Percentiles rank a stretch among this genome's conserved stretches.
Conservation (phyloP, 192 early-diverging fungal species). For the Entrophospora sp. region DNA sequence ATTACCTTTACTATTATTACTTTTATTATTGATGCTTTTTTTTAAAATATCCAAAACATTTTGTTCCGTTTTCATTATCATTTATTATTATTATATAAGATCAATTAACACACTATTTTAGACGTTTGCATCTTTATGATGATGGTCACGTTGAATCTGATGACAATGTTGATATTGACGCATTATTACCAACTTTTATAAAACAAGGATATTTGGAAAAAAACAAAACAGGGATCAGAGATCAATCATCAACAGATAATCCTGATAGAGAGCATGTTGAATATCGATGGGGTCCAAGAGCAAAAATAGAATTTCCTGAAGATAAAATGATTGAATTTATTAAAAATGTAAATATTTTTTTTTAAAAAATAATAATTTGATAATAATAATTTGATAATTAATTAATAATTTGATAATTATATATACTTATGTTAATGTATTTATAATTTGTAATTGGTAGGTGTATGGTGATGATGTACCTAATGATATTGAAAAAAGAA, state of each 20-base stretch:
- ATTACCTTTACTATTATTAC: background rate
- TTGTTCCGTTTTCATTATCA: too few relatives aligned
- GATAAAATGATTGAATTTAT: constrained; percentile 48
- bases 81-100: too few relatives aligned
- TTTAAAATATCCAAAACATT: too few relatives aligned
- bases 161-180: constrained; percentile 29
- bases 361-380: background rate
- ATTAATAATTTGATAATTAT: too few relatives aligned
- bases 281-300: constrained; percentile 51
- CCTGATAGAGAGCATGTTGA: constrained; percentile 33
- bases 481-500: constrained; percentile 12
- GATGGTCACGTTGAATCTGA: constrained; percentile 27
- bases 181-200: constrained; percentile 30
- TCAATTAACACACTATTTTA: constrained; percentile 24
- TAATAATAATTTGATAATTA: too few relatives aligned
- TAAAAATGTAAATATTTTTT: constrained; percentile 30
- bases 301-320: constrained; percentile 49
- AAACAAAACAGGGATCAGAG: constrained; percentile 26
- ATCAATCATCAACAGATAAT: constrained; percentile 21
- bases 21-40: background rate
- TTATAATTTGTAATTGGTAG: constrained; percentile 3
- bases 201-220: constrained; percentile 46
- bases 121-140: constrained; percentile 25
- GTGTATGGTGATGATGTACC: constrained; percentile 29
- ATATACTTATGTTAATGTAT: background rate